Base-by-base conservation (phyloP, 1,139 yeast genomes). In the Yamadazyma diospyri region DNA sequence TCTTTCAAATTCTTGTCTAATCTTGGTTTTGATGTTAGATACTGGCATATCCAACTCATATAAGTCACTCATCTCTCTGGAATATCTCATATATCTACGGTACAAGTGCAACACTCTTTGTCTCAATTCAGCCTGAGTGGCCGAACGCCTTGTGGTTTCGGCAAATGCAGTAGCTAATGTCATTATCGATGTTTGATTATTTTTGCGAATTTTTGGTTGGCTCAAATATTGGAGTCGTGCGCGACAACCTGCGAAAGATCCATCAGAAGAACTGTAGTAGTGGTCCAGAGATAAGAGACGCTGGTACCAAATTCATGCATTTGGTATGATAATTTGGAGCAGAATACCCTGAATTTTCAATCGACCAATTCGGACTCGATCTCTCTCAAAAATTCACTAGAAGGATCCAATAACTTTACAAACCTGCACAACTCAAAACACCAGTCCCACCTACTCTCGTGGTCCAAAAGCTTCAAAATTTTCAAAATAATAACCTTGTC, bases 1-100 rank as follows among this genome's bases (percentile, higher is more conserved):
- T 65, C 94, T 59, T 63, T 86, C 95, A 49, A 86, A 86, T 59
- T 86, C 94, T 59, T 85, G 94, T 72, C 95, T 80, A 45, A 86
- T 73, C 61, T 82, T 84, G 39, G 95, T 83, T 59, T 86, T 80
- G 41, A 85, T 81, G 43, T 75, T 74, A 26, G 92, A 78, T n/a
- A 83, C 79, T 27, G 95, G 94, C 69, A 81, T 75, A 58, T 84
- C 88, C 57, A 85, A 69, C 61, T 83, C 92, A 60, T 86, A 86
- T 52, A 78, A 61, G 60, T 78, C 77, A 47, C 78, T 75, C 52
- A 80, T 70, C 45, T 76, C 81, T 40, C 73, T 64, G 38, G 82
- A 76, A 59, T 74, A 71, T 61, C 83, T 77, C 55, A 76, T 73
- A 54, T 71, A 86, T 53, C 75, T 72, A 47, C 95, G 77, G 71